Conservation (phyloP, 2,329 filamentous ascomycete genomes). For the Penicillium sp. region DNA sequence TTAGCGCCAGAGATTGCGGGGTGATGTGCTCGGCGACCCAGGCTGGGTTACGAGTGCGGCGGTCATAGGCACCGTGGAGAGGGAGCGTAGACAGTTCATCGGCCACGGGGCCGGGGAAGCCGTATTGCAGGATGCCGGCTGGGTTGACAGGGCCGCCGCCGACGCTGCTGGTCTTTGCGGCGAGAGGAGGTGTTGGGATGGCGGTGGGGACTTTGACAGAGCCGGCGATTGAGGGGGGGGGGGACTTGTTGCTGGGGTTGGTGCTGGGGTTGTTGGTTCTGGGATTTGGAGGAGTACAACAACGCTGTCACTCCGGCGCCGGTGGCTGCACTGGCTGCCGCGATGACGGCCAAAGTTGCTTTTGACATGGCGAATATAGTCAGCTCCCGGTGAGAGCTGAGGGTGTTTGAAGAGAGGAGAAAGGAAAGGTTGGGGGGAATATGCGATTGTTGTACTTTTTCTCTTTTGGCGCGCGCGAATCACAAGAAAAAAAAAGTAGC, state of each 20-base stretch:
- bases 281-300: constrained; percentile 61
- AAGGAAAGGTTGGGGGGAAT: background rate
- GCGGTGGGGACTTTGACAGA: constrained; percentile 38
- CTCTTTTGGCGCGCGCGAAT: background rate
- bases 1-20: constrained; percentile 72
- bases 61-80: constrained; percentile 86
- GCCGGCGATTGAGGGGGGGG: constrained; percentile 33
- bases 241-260: constrained; percentile 38
- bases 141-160: constrained; percentile 65
- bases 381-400: constrained; percentile 28
- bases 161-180: constrained; percentile 15
- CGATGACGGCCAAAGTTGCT: constrained; percentile 73
- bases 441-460: background rate
- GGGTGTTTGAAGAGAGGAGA: constrained; percentile 1
- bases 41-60: constrained; percentile 83
- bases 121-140: constrained; percentile 77
- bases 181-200: constrained; percentile 28
- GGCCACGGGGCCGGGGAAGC: constrained; percentile 87
- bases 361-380: constrained; percentile 68
- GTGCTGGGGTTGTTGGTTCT: constrained; percentile 3
- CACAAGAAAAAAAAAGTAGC: constrained; percentile 15
- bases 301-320: constrained; percentile 74
- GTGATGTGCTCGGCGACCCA: constrained; percentile 99
- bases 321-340: constrained; percentile 73
- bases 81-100: constrained; percentile 78